phyloP scores from a whole-genome alignment of 768 basidiomycete genomes.

The Leccinum variicolor region DNA sequence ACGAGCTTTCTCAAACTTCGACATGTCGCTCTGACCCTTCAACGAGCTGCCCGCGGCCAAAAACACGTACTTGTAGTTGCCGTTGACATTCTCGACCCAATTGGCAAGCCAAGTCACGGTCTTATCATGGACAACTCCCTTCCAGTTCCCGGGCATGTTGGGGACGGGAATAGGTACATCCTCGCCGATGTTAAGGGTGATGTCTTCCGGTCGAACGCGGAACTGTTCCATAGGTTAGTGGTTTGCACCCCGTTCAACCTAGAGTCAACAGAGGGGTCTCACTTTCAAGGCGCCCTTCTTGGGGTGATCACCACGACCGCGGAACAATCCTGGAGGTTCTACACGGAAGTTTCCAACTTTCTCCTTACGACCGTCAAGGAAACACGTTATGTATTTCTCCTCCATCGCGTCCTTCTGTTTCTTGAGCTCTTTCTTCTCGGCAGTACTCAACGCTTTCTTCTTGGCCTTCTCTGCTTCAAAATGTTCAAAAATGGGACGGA shows the following conservation, averaged over 20 bases:
- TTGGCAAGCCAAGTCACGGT: constrained; percentile 99
- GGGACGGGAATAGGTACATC: constrained; percentile 74
- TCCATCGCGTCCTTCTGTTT: constrained; percentile 81
- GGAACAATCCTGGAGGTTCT: constrained; percentile 97
- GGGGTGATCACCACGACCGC: constrained; percentile 97
- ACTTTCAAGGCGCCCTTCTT: constrained; percentile 96
- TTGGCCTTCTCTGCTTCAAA: constrained; percentile 90
- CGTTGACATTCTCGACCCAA: constrained; percentile 98
- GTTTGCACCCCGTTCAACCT: not conserved
- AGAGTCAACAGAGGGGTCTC: constrained; percentile 14
- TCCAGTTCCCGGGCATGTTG: constrained; percentile 92
- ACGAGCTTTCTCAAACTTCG: constrained; percentile 97
- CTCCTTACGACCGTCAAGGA: constrained; percentile 96
- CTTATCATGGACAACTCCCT: constrained; percentile 82
- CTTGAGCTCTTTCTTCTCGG: constrained; percentile 92
- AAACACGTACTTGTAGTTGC: constrained; percentile 96
- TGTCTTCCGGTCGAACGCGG: constrained; percentile 91
- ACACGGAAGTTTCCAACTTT: constrained; percentile 98
- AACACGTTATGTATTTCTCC: constrained; percentile 77
- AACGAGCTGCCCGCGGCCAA: constrained; percentile 95
- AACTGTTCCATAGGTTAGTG: constrained; percentile 42
- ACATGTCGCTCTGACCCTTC: constrained; percentile 97
- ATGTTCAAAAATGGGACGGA: constrained; percentile 90
- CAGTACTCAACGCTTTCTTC: constrained; percentile 80
- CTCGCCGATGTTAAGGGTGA: constrained; percentile 91